Base-by-base conservation (phyloP, 345 rosid genomes). In the Arabis hirsuta region DNA sequence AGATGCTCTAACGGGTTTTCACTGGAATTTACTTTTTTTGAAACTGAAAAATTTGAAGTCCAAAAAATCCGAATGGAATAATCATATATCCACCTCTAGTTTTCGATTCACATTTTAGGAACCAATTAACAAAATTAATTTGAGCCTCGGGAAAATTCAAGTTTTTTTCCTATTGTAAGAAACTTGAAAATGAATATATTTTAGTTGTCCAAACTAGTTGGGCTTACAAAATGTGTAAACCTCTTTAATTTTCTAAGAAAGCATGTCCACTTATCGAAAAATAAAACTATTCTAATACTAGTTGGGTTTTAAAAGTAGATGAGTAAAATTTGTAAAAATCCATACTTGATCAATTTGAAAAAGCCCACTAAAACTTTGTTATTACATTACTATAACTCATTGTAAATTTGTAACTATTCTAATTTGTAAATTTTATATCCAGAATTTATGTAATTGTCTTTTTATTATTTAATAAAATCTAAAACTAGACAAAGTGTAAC, bases 401-500 rank as follows among this genome's bases (percentile, higher is more conserved):
- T 22, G 24, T 22, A 22, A 22, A 22, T 22, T 22, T 22, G 24
- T 22, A 22, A 22, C 24, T 22, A 22, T 22, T 22, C 24, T 22
- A 22, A 19, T 12, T 26, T 61, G 20, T 26, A 42, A 41, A 12
- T 42, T 41, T 41, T 24, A 12, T 42, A n/a, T 26, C 6, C 36
- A 24, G 5, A 1, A 61, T 24, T 27, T 24, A 39, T 32, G 6
- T 11, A 58, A 2, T 10, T 4, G 7, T 11, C 19, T 19, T 62
- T 4, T 27, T 46, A 7, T 55, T 13, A 1, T n/a, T 22, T 22
- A n/a, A 29, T 27, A 31, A 41, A 19, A n/a, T 26, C 9, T 4
- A 19, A 22, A 47, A 26, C 1, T 29, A 43, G 26, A 45, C 4
- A 32, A 41, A 2, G 32, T 54, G 76, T 72, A 53, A 26, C 65